Evolutionary conservation across 352 stramenopile species (phyloP).

Genomic region (Saprolegnia diclina): DNA sequence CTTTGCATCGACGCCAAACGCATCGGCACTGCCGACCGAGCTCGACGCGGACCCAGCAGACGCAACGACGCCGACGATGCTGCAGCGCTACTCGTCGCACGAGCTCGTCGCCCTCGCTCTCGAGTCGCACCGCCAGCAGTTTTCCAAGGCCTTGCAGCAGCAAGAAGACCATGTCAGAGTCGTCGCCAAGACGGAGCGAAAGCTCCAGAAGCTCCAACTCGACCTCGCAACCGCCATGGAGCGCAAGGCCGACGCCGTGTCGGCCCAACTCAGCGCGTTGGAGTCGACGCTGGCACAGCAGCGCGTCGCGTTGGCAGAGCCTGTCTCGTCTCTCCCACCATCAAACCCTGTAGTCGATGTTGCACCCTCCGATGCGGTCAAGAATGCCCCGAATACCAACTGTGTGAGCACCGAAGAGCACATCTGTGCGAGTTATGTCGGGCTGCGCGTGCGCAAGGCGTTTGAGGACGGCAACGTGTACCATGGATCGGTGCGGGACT

Average conservation of each 20-base stretch:
- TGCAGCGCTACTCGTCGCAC: neutral
- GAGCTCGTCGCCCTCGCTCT: conserved; percentile 19
- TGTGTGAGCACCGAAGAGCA: neutral
- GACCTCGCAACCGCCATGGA: neutral
- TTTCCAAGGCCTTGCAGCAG: neutral
- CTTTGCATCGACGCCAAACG: neutral
- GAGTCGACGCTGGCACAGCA: neutral
- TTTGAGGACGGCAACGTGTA: conserved; percentile 18
- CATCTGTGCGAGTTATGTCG: neutral
- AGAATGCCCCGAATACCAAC: too few relatives aligned
- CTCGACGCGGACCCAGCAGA: neutral
- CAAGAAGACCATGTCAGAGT: neutral
- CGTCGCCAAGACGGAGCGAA: neutral
- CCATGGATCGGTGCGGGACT: neutral
- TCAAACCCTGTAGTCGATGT: too few relatives aligned
- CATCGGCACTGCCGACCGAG: neutral
- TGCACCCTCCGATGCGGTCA: too few relatives aligned
- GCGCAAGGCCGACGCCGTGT: neutral
- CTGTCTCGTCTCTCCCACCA: too few relatives aligned
- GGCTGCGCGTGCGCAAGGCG: neutral
- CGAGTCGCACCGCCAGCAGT: conserved; percentile 7
- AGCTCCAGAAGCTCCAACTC: neutral
- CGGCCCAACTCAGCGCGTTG: neutral
- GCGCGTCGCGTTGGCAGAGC: too few relatives aligned
- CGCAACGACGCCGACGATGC: neutral